phyloP scores from a whole-genome alignment of 257 asterid genomes.

The Fraxinus anomala region DNA sequence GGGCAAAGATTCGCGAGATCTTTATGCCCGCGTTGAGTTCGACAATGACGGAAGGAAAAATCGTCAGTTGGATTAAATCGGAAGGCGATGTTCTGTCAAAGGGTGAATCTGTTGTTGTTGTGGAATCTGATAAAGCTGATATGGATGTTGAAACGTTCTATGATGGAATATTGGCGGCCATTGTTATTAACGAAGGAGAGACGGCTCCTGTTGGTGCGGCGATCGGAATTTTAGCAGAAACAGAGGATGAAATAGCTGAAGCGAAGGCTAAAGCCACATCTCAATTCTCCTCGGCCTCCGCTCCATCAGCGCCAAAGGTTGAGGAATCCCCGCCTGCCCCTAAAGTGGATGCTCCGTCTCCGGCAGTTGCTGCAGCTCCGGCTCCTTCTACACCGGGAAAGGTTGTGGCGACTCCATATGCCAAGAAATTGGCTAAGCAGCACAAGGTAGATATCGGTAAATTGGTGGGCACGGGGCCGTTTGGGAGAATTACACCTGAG shows the following conservation, averaged over 20 bases:
- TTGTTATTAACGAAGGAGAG: slow-evolving; percentile 73
- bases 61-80: slow-evolving; percentile 80
- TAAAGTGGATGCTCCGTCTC: slow-evolving; percentile 20
- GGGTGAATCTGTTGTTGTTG: slow-evolving; percentile 86
- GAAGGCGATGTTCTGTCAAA: slow-evolving; percentile 77
- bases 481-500: slow-evolving; percentile 81
- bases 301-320: slow-evolving; percentile 20
- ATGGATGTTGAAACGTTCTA: slow-evolving; percentile 85
- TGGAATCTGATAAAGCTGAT: slow-evolving; percentile 82
- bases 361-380: slow-evolving; percentile 16
- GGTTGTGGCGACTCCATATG: slow-evolving; percentile 71
- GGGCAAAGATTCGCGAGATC: slow-evolving; percentile 83
- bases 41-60: slow-evolving; percentile 93
- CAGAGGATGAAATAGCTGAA: slow-evolving; percentile 55
- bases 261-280: slow-evolving; percentile 65
- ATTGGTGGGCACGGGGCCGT: slow-evolving; percentile 77
- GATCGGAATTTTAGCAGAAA: slow-evolving; percentile 72
- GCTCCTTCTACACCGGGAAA: slow-evolving; percentile 50
- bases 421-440: slow-evolving; percentile 86
- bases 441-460: slow-evolving; percentile 67
- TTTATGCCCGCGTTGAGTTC: slow-evolving; percentile 96
- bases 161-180: slow-evolving; percentile 72
- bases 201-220: slow-evolving; percentile 69
- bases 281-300: slow-evolving; percentile 30
- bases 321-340: slow-evolving; percentile 32